Conservation (phyloP, 2,329 filamentous ascomycete species). For the Fonsecaea pedrosoi region DNA sequence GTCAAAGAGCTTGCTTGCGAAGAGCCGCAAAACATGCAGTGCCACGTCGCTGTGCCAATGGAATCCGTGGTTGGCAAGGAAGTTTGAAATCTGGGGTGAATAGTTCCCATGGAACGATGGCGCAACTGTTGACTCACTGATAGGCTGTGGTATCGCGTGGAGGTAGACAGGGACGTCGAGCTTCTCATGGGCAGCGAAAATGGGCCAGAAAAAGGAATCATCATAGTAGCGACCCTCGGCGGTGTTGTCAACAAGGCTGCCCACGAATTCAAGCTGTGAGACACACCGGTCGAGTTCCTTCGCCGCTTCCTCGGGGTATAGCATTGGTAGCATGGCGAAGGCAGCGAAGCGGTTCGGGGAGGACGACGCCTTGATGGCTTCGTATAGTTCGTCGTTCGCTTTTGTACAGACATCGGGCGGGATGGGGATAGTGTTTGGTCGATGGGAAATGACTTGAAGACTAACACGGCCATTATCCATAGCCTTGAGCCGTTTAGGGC, state of each 20-base stretch:
- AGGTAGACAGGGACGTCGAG: constrained; percentile 61
- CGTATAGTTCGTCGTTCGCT: constrained; percentile 35
- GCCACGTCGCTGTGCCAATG: constrained; percentile 49
- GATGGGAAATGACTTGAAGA: constrained; percentile 39
- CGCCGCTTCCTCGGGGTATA: constrained; percentile 47
- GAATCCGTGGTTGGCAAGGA: constrained; percentile 33
- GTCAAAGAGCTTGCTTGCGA: constrained; percentile 62
- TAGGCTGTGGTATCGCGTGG: constrained; percentile 48
- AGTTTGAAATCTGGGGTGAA: constrained; percentile 24
- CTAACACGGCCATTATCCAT: constrained; percentile 36
- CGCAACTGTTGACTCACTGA: constrained; percentile 42
- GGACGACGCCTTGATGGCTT: constrained; percentile 43
- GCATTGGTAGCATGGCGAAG: constrained; percentile 54
- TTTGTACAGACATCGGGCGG: constrained; percentile 34
- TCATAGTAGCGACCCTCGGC: constrained; percentile 51
- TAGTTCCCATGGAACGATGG: constrained; percentile 32
- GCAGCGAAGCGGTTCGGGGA: constrained; percentile 47
- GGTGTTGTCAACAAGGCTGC: constrained; percentile 55
- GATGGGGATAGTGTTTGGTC: constrained; percentile 32
- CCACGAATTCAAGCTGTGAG: constrained; percentile 54
- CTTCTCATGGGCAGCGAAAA: constrained; percentile 53
- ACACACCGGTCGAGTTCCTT: constrained; percentile 50
- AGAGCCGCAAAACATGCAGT: constrained; percentile 53
- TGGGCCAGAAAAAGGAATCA: constrained; percentile 50
- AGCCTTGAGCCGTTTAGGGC: constrained; percentile 26